These are phyloP conservation scores for Tephrocybe rancida DNA, from an alignment of 768 basidiomycete genomes.

Conservation along the genomic window DNA sequence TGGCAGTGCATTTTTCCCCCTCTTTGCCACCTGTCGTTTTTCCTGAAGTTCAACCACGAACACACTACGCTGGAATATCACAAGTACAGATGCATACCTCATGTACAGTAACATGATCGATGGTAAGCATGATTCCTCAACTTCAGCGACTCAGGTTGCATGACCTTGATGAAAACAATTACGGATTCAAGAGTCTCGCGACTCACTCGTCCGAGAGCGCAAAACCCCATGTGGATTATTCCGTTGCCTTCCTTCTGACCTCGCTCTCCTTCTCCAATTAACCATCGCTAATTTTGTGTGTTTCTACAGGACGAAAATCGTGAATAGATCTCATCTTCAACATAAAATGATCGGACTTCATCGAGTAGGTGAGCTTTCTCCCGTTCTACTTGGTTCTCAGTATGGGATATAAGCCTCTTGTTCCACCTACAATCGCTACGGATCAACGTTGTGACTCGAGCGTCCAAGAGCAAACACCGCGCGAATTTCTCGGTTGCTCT, in stretches of 20 bases:
- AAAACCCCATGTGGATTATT: conserved; percentile 45
- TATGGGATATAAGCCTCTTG: too few relatives aligned
- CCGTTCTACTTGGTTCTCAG: not conserved
- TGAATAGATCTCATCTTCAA: too few relatives aligned
- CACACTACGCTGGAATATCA: too few relatives aligned
- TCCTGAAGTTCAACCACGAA: too few relatives aligned
- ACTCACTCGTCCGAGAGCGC: conserved; percentile 35
- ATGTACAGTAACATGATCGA: too few relatives aligned
- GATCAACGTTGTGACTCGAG: conserved; percentile 18
- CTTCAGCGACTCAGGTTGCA: not conserved
- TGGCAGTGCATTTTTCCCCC: too few relatives aligned
- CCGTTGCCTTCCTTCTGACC: conserved; percentile 66
- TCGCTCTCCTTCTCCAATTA: not conserved
- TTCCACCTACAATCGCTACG: conserved; percentile 14
- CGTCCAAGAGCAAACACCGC: conserved; percentile 27
- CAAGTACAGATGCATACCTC: too few relatives aligned
- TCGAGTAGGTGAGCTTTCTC: not conserved
- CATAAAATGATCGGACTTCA: not conserved
- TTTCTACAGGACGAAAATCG: too few relatives aligned
- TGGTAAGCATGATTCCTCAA: not conserved
- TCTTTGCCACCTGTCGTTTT: too few relatives aligned
- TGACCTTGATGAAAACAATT: conserved; percentile 27
- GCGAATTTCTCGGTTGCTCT: conserved; percentile 63
- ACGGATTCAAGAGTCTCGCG: conserved; percentile 32
- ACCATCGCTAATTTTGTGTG: not conserved